A percentile compares a stretch with the other conserved stretches of the same genome.
Evolutionary conservation across 129 eudicot species (phyloP).

Genomic region (Kitagawia praeruptora): DNA sequence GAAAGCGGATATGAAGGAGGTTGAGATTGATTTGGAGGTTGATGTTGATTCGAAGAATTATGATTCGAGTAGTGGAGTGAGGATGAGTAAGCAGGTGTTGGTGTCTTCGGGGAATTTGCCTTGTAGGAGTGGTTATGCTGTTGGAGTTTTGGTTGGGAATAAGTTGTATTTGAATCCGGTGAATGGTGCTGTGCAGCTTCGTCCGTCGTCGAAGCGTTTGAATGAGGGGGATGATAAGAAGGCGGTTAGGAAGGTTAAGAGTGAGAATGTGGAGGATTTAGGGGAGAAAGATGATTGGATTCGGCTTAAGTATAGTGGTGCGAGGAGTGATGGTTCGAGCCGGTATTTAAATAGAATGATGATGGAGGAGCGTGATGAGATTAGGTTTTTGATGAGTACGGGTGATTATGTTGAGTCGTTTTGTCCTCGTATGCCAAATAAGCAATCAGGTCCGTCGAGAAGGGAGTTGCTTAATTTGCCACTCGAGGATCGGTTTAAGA

Average conservation of each 20-base stretch:
- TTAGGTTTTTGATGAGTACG: not conserved
- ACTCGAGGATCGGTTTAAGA: not conserved
- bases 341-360: not conserved
- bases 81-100: slow-evolving; percentile 2
- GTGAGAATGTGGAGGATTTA: not conserved
- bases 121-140: not conserved
- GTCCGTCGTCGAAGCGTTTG: not conserved
- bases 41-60: slow-evolving; percentile 2
- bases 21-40: not conserved
- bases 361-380: slow-evolving; percentile 1
- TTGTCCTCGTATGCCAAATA: not conserved
- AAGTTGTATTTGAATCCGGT: not conserved
- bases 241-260: not conserved
- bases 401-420: not conserved
- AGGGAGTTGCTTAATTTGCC: not conserved
- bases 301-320: not conserved
- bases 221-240: not conserved
- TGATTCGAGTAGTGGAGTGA: not conserved
- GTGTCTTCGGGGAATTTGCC: slow-evolving; percentile 4
- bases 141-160: not conserved
- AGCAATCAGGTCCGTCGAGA: not conserved
- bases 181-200: not conserved
- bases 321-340: not conserved
- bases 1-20: not conserved
- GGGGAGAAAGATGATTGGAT: slow-evolving; percentile 4